Conservation (phyloP, 345 rosid species). For the Odontarrhena argentea region DNA sequence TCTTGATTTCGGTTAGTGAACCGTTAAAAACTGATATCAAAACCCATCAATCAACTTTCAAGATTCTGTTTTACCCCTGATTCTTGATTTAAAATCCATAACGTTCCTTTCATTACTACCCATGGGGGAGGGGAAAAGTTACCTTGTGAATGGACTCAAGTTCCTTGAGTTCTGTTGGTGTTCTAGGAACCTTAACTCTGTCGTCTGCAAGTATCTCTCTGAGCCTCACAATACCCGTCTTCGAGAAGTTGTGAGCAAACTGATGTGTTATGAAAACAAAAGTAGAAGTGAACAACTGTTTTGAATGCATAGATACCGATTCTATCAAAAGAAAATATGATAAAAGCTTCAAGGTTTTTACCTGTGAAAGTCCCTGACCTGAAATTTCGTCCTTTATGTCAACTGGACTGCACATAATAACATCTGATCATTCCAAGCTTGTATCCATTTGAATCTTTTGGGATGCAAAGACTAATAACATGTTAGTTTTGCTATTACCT, state of each 20-base stretch:
- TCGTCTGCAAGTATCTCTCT: slow-evolving; percentile 78
- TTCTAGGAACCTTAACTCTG: slow-evolving; percentile 69
- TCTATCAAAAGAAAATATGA: not conserved
- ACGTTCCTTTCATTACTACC: not conserved
- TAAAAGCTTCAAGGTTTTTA: slow-evolving; percentile 34
- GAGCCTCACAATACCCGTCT: slow-evolving; percentile 68
- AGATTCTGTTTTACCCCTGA: not conserved
- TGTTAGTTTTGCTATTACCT: slow-evolving; percentile 53
- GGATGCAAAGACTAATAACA: not conserved
- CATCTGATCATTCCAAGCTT: slow-evolving; percentile 24
- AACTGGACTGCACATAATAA: slow-evolving; percentile 67
- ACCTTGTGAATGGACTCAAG: slow-evolving; percentile 98
- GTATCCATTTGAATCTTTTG: slow-evolving; percentile 4
- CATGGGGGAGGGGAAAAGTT: slow-evolving; percentile 21
- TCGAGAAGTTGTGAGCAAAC: slow-evolving; percentile 79
- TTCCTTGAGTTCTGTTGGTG: slow-evolving; percentile 65
- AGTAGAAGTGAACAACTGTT: slow-evolving; percentile 1
- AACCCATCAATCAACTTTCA: not conserved
- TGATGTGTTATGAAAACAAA: slow-evolving; percentile 29
- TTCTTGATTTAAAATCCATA: not conserved
- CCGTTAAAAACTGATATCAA: not conserved
- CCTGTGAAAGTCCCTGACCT: slow-evolving; percentile 85
- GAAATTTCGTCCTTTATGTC: slow-evolving; percentile 75
- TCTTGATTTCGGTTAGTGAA: slow-evolving; percentile 1
- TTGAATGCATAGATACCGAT: slow-evolving; percentile 18